phyloP scores from a whole-genome alignment of 129 eudicot genomes.

The Lactuca saligna region DNA sequence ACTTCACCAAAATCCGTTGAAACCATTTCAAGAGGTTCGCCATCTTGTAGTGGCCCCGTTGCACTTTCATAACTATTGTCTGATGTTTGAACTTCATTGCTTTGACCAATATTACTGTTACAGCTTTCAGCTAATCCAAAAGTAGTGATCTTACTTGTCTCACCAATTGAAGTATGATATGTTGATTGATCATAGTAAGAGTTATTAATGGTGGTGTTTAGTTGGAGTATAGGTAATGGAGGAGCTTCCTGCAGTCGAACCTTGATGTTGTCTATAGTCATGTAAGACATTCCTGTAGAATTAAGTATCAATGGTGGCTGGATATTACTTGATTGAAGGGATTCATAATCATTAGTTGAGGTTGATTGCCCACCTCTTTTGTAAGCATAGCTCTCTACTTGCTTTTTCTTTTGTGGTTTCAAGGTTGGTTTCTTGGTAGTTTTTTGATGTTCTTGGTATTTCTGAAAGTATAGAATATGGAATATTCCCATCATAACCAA shows the following conservation, averaged over 20 bases:
- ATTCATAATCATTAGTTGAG: background rate
- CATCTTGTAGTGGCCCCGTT: background rate
- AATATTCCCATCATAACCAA: background rate
- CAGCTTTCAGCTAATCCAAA: background rate
- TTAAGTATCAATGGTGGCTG: background rate
- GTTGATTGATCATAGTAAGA: background rate
- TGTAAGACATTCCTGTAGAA: background rate
- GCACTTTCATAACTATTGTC: background rate
- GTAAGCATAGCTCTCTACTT: background rate
- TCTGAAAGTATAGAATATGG: constrained; percentile 16
- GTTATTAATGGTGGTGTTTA: background rate
- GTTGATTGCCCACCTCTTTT: background rate
- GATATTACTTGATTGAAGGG: constrained; percentile 3
- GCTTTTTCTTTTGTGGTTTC: background rate
- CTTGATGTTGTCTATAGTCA: constrained; percentile 8
- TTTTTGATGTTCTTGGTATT: background rate
- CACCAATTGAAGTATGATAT: background rate
- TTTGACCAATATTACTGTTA: background rate
- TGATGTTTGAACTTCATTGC: constrained; percentile 3
- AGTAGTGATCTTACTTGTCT: background rate
- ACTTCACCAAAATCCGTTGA: background rate
- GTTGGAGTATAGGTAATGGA: background rate
- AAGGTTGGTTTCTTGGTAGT: background rate
- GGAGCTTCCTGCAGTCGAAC: constrained; percentile 6
- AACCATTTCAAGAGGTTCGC: background rate